phyloP scores from a whole-genome alignment of 805 yeast genomes.

The Teunomyces panamensis region DNA sequence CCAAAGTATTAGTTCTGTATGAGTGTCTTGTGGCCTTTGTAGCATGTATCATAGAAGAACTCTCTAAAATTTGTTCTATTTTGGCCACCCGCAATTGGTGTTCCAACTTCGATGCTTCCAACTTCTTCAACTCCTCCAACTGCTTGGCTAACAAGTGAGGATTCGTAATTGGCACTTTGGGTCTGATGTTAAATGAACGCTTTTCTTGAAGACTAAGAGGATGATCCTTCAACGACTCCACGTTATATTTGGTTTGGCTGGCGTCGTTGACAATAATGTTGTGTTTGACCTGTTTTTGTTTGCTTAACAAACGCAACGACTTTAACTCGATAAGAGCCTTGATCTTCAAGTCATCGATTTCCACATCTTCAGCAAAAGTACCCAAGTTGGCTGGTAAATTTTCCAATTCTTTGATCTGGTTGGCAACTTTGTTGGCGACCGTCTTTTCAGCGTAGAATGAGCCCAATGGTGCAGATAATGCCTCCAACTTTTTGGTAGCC shows the following conservation, averaged over 20 bases:
- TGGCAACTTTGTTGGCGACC: conserved; percentile 51
- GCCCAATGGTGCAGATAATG: conserved; percentile 47
- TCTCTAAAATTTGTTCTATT: conserved; percentile 21
- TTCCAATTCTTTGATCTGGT: conserved; percentile 61
- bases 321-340: conserved; percentile 69
- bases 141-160: conserved; percentile 76
- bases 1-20: conserved; percentile 24
- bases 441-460: conserved; percentile 49
- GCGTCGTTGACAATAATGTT: conserved; percentile 52
- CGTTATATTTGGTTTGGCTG: conserved; percentile 53
- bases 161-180: conserved; percentile 67
- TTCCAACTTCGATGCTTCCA: conserved; percentile 39
- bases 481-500: conserved; percentile 21
- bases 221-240: conserved; percentile 48
- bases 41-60: conserved; percentile 22
- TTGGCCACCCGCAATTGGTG: conserved; percentile 25
- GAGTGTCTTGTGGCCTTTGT: conserved; percentile 18
- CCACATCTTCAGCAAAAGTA: conserved; percentile 30
- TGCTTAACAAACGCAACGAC: conserved; percentile 58
- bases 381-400: conserved; percentile 69
- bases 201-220: conserved; percentile 64
- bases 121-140: conserved; percentile 65
- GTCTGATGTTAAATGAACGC: conserved; percentile 64
- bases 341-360: conserved; percentile 57
- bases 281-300: conserved; percentile 70